Evolutionary conservation across 148 eudicot genomes (phyloP).

Genomic region (Fagopyrum homotropicum): DNA sequence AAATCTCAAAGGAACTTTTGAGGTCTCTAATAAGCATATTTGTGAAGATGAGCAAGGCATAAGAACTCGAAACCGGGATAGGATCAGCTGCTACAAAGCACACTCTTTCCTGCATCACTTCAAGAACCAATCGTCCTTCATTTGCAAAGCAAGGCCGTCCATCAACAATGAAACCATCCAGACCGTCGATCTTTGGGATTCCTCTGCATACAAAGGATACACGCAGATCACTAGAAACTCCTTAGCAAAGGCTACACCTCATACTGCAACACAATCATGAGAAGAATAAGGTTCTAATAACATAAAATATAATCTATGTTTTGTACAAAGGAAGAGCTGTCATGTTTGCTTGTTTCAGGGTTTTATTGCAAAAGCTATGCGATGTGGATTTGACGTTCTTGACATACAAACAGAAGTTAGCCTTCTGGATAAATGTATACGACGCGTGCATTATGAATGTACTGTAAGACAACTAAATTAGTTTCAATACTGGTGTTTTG

Average conservation of each 20-base stretch:
- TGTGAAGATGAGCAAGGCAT: slow-evolving; percentile 42
- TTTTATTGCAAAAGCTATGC: slow-evolving; percentile 54
- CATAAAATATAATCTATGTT: no score
- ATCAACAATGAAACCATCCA: slow-evolving; percentile 24
- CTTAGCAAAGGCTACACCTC: slow-evolving; percentile 26
- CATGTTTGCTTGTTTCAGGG: slow-evolving; percentile 29
- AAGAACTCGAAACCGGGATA: slow-evolving; percentile 27
- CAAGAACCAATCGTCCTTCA: slow-evolving; percentile 40
- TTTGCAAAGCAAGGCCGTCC: slow-evolving; percentile 39
- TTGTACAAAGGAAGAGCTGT: no score
- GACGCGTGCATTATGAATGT: slow-evolving; percentile 95
- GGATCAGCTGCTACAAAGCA: slow-evolving; percentile 34
- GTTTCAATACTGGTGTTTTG: no score
- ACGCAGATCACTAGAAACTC: slow-evolving; percentile 57
- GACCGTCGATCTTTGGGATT: slow-evolving; percentile 32
- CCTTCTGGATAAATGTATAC: slow-evolving; percentile 93
- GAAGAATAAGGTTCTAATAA: slow-evolving; percentile 48
- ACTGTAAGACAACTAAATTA: slow-evolving; percentile 30
- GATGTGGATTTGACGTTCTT: slow-evolving; percentile 54
- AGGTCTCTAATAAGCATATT: slow-evolving; percentile 20
- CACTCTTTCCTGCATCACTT: slow-evolving; percentile 11
- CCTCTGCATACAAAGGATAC: slow-evolving; percentile 51
- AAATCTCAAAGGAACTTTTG: slow-evolving; percentile 70
- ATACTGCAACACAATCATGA: slow-evolving; percentile 35
- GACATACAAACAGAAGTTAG: slow-evolving; percentile 81